A percentile compares a stretch with the other conserved stretches of the same genome.
Evolutionary conservation across 2,329 filamentous ascomycete genomes (phyloP).

Genomic region (Talaromyces sp.): DNA sequence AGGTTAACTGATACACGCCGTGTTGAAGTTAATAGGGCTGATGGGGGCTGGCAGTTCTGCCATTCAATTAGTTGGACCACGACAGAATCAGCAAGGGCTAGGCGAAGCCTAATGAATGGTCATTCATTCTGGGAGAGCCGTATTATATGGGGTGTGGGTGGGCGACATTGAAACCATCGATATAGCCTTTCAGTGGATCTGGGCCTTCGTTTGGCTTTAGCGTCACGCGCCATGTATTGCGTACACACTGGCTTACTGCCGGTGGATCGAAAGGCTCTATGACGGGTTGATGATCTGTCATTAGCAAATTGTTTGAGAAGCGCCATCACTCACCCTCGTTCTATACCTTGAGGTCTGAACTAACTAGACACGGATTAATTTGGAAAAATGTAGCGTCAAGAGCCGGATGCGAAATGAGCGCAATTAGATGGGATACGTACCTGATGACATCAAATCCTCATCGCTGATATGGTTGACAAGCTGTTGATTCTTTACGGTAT

Average conservation of each 20-base stretch:
- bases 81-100: neutral
- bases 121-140: neutral
- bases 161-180: neutral
- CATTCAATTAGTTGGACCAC: neutral
- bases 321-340: neutral
- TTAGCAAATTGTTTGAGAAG: neutral
- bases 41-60: neutral
- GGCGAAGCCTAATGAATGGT: neutral
- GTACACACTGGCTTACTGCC: neutral
- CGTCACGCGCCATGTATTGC: neutral
- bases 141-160: neutral
- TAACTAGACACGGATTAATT: neutral
- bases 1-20: neutral
- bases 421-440: neutral
- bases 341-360: neutral
- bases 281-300: neutral
- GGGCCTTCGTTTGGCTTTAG: neutral
- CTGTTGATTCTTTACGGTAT: neutral
- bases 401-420: neutral
- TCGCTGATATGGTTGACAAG: neutral
- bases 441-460: neutral
- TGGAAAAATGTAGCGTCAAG: neutral
- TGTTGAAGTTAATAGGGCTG: neutral
- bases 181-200: neutral
- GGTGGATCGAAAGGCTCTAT: neutral